A percentile compares a stretch with the other conserved stretches of the same genome.
Evolutionary conservation across 768 basidiomycete genomes (phyloP).

Genomic region (Lactifluus echinatus): DNA sequence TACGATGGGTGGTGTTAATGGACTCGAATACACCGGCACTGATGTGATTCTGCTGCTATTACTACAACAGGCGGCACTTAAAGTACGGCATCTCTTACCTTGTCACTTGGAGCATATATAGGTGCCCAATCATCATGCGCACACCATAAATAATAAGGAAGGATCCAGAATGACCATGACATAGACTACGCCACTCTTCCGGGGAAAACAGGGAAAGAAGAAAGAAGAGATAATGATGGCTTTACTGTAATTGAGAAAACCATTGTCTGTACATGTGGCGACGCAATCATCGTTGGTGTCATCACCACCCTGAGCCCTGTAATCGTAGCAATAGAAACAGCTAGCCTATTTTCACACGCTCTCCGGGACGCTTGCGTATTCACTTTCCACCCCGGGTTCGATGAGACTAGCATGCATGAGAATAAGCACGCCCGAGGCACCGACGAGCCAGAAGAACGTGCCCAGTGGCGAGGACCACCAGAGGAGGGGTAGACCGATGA

Average conservation of each 20-base stretch:
- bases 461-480: conserved; percentile 66
- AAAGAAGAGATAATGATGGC: background rate
- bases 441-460: conserved; percentile 93
- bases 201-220: background rate
- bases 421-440: conserved; percentile 77
- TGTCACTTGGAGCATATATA: background rate
- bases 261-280: background rate
- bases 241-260: background rate
- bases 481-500: conserved; percentile 85
- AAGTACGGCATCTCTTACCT: background rate
- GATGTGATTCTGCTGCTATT: no score
- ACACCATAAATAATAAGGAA: background rate
- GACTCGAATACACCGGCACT: no score
- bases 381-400: conserved; percentile 93
- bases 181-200: background rate
- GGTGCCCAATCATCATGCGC: background rate
- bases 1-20: no score
- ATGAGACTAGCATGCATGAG: conserved; percentile 80
- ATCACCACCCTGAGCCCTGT: background rate
- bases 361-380: conserved; percentile 77
- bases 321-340: background rate
- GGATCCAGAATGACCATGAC: background rate
- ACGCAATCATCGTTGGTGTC: background rate
- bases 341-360: conserved; percentile 29
- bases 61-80: no score